phyloP scores from a whole-genome alignment of 768 basidiomycete species.

The Hericium erinaceus region DNA sequence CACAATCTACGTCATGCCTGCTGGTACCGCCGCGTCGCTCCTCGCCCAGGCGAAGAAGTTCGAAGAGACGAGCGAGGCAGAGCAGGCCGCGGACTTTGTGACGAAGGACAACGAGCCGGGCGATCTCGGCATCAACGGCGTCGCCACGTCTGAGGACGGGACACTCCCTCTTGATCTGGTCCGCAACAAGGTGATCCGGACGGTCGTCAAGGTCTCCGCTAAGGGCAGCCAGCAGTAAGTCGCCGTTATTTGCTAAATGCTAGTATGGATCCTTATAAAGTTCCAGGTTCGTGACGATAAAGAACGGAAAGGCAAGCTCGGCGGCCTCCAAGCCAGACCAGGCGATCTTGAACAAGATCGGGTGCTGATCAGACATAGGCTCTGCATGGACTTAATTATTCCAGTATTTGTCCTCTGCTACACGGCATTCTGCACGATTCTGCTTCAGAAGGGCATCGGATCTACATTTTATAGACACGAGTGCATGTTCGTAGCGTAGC shows the following conservation, averaged over 20 bases:
- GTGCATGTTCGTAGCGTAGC: too few relatives aligned
- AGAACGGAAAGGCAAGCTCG: not conserved
- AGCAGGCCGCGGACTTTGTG: not conserved
- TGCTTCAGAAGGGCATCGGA: too few relatives aligned
- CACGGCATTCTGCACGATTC: too few relatives aligned
- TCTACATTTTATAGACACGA: too few relatives aligned
- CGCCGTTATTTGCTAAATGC: not conserved
- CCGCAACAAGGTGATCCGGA: slow-evolving; percentile 2
- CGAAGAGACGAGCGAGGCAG: not conserved
- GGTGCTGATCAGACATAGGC: not conserved
- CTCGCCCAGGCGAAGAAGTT: not conserved
- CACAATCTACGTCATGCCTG: slow-evolving; percentile 3
- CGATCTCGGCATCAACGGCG: slow-evolving; percentile 2
- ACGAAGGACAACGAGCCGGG: slow-evolving; percentile 5
- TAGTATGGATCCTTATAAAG: not conserved
- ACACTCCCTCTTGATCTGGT: not conserved
- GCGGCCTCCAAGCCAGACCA: not conserved
- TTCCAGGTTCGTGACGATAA: not conserved
- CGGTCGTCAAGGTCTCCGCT: not conserved
- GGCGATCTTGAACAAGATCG: not conserved
- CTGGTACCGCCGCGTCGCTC: not conserved
- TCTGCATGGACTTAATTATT: too few relatives aligned
- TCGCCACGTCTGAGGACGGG: not conserved
- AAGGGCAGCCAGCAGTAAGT: not conserved
- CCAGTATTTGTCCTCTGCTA: too few relatives aligned